phyloP scores from a whole-genome alignment of 805 yeast species.

The Nakazawaea sp. region DNA sequence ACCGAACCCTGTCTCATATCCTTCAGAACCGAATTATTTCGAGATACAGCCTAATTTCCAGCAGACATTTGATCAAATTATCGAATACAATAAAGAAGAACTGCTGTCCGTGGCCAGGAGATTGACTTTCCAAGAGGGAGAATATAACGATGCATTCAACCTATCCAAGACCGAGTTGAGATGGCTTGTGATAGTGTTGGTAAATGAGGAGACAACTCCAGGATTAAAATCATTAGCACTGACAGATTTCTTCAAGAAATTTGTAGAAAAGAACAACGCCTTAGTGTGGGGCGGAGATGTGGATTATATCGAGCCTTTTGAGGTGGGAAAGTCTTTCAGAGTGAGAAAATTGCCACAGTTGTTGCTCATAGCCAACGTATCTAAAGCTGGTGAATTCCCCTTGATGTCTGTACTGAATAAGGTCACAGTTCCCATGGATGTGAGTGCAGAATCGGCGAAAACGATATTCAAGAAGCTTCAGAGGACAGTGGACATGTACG shows the following conservation, averaged over 20 bases:
- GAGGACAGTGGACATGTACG: conserved; percentile 44
- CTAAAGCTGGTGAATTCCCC: conserved; percentile 40
- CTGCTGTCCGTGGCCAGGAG: conserved; percentile 4
- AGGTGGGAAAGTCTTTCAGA: conserved; percentile 50
- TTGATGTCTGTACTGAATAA: conserved; percentile 43
- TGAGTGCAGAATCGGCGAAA: conserved; percentile 12
- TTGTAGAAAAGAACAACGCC: conserved; percentile 34
- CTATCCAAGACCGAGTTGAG: conserved; percentile 32
- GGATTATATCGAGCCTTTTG: conserved; percentile 57
- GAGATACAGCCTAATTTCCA: conserved; percentile 16
- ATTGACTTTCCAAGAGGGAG: conserved; percentile 21
- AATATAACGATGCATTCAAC: conserved; percentile 36
- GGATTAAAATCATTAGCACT: conserved; percentile 40
- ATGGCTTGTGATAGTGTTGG: conserved; percentile 47
- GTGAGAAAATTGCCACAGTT: conserved; percentile 51
- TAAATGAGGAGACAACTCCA: conserved; percentile 36
- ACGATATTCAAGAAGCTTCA: conserved; percentile 29
- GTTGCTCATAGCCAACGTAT: conserved; percentile 46
- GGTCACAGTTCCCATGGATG: conserved; percentile 15
- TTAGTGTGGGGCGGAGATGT: conserved; percentile 61
- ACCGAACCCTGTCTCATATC: conserved; percentile 23
- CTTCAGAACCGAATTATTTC: conserved; percentile 20
- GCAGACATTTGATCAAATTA: conserved; percentile 9
- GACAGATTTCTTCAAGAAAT: conserved; percentile 34
- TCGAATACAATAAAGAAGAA: conserved; percentile 9